Percentiles rank a stretch among this genome's conserved stretches.
Evolutionary conservation across 768 basidiomycete species (phyloP).

Genomic region (Russula brevipes): DNA sequence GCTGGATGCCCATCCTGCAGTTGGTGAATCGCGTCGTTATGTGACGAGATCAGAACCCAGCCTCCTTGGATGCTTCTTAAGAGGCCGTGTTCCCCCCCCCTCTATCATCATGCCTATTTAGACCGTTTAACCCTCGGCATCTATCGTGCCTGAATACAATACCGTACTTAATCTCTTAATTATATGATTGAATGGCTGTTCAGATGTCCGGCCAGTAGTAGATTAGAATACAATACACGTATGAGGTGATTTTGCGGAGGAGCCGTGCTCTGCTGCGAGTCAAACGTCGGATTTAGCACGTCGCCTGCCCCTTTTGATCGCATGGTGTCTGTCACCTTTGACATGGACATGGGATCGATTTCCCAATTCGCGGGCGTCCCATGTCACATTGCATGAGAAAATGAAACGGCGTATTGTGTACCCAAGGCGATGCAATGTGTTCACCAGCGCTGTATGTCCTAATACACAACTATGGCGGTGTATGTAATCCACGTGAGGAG

Average conservation of each 20-base stretch:
- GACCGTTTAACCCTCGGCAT: neutral
- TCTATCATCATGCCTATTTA: neutral
- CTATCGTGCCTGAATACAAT: neutral
- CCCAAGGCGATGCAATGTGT: neutral
- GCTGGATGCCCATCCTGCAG: constrained; percentile 23
- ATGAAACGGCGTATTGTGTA: neutral
- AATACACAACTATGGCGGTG: constrained; percentile 14
- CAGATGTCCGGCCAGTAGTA: neutral
- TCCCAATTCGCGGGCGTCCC: no score
- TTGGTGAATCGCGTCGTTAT: constrained; percentile 8
- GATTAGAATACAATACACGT: neutral
- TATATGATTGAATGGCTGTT: neutral
- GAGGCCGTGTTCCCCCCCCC: neutral
- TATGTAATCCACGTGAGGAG: neutral
- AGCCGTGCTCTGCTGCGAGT: neutral
- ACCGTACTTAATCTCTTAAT: neutral
- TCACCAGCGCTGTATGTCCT: constrained; percentile 20
- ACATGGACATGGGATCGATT: neutral
- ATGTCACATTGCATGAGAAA: neutral
- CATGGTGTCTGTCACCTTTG: neutral
- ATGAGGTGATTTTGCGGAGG: neutral
- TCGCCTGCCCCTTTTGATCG: neutral
- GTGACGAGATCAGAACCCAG: neutral
- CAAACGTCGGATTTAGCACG: neutral
- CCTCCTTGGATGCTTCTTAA: neutral